Base-by-base conservation (phyloP, 768 basidiomycete genomes). In the Tubosaeta sp. region DNA sequence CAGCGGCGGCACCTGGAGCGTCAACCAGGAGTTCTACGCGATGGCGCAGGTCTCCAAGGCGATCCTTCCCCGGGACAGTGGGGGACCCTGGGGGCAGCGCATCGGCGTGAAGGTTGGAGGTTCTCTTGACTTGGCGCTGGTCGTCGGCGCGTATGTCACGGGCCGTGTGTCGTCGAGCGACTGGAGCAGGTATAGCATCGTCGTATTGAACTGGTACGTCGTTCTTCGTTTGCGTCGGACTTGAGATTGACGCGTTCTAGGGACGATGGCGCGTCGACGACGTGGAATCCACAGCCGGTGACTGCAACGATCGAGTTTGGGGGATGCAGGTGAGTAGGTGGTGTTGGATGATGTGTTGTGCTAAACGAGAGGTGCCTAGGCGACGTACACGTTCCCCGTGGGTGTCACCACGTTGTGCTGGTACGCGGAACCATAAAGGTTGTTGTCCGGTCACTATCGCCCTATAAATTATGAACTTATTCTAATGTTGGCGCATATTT, bases 31-130 rank as follows among this genome's bases (percentile, higher is more conserved):
- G 68, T 90, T 84, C 68, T 88, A 86, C 52, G 68, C 82, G 0
- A 84, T 89, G 81, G 85, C 84, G 1, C 86, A 89, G 48, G 83
- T 82, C 3, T 85, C 84, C 22, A 86, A 86, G 65, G 87, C 86
- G 3, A 77, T 85, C 48, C 72, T 86, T 19, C 88, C 88, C 0
- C 80, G 81, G 44, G 88, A 91, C 46, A 59, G 60, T 1, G 82
- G 80, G 2, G 88, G 88, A 1, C 83, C 85, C 1, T 88, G 75
- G 61, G 88, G 82, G 16, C 74, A 85, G 59, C 78, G 88, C 13
- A 82, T 89, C 41, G 84, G 80, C 4, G 81, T 84, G 14, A 74
- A 74, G 35, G 80, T 89, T 1, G 76, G 76, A 6, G 87, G 87
- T 1, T 67, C 59, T 8, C 69, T 81, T 14, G 72, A 62, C 56